These are phyloP conservation scores for Penicillium sp. DNA, from an alignment of 2,329 filamentous ascomycete genomes.

Conservation along the genomic window DNA sequence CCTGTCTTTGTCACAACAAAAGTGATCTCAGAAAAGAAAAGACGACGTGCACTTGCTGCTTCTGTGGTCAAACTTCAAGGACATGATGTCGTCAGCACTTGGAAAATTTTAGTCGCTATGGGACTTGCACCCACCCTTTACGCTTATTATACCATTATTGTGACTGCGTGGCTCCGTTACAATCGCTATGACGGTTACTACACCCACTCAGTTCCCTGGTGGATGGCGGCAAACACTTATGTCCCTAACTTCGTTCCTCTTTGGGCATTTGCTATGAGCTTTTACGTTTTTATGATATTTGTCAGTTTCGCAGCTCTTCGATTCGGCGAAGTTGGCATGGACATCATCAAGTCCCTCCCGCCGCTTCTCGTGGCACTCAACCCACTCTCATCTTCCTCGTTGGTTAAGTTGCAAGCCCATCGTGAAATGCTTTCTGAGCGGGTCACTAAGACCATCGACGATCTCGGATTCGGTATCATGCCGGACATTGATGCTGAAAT, in stretches of 20 bases:
- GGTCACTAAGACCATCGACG: slow-evolving; percentile 88
- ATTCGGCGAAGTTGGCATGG: slow-evolving; percentile 94
- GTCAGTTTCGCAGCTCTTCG: slow-evolving; percentile 88
- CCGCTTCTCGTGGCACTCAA: slow-evolving; percentile 81
- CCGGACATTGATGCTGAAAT: slow-evolving; percentile 83
- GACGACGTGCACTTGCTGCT: slow-evolving; percentile 74
- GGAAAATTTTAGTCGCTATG: slow-evolving; percentile 84
- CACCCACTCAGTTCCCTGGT: slow-evolving; percentile 17
- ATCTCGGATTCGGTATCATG: slow-evolving; percentile 88
- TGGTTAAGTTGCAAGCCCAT: slow-evolving; percentile 70
- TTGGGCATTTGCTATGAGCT: slow-evolving; percentile 69
- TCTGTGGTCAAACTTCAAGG: slow-evolving; percentile 84
- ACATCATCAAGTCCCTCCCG: slow-evolving; percentile 88
- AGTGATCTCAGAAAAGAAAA: slow-evolving; percentile 75
- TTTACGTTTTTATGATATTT: slow-evolving; percentile 75
- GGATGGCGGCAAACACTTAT: slow-evolving; percentile 39
- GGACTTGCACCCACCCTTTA: slow-evolving; percentile 78
- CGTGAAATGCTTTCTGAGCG: slow-evolving; percentile 72
- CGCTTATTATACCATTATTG: slow-evolving; percentile 71
- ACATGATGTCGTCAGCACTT: slow-evolving; percentile 82
- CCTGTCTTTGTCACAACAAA: slow-evolving; percentile 82
- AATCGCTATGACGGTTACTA: slow-evolving; percentile 70
- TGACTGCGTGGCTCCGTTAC: slow-evolving; percentile 72
- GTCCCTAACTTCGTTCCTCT: slow-evolving; percentile 75
- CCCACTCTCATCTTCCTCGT: slow-evolving; percentile 76